Conservation (phyloP, 2,329 filamentous ascomycete genomes). For the Lojkania enalia region DNA sequence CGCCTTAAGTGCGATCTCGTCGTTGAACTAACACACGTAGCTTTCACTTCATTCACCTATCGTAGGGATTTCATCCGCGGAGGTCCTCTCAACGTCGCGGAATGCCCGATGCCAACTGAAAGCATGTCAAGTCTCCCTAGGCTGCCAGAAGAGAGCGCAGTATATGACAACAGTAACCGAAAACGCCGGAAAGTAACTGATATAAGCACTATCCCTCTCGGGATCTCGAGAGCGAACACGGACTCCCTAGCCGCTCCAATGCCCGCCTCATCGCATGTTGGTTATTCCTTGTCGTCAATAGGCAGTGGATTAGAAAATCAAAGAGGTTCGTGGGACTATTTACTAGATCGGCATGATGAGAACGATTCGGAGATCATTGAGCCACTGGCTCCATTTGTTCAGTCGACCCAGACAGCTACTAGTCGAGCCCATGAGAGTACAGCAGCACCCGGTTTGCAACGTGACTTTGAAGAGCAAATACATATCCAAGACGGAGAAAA, state of each 20-base stretch:
- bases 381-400: background rate
- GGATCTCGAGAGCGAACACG: no score
- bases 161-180: background rate
- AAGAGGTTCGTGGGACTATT: conserved; percentile 34
- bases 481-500: conserved; percentile 9
- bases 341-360: conserved; percentile 48
- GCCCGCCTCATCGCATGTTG: no score
- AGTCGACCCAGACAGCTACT: no score
- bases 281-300: background rate
- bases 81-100: no score
- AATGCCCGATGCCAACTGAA: no score
- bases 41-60: no score
- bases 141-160: background rate
- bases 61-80: no score
- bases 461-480: conserved; percentile 6
- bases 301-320: background rate
- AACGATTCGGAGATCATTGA: conserved; percentile 10
- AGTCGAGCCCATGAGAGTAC: no score
- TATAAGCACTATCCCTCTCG: conserved; percentile 3
- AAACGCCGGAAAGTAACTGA: conserved; percentile 13
- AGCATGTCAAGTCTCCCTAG: conserved; percentile 2
- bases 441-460: no score
- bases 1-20: no score
- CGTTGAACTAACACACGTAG: no score
- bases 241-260: no score